Conservation (phyloP, 164 flowering plant species). For the Dillenia suffruticosa region DNA sequence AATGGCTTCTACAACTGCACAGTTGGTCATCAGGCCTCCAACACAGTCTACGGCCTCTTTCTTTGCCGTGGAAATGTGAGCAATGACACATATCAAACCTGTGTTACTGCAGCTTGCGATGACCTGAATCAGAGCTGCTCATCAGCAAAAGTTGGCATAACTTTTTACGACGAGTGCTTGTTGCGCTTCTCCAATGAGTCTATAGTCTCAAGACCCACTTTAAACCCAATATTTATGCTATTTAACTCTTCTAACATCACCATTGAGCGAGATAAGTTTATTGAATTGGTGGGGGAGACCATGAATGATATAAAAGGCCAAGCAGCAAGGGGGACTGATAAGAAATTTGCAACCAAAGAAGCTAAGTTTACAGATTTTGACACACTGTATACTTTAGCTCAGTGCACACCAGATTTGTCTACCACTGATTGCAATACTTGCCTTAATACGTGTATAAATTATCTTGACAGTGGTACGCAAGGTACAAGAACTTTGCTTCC, state of each 20-base stretch:
- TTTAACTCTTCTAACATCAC: not conserved
- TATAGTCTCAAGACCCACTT: slow-evolving; percentile 1
- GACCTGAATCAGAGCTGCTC: slow-evolving; percentile 13
- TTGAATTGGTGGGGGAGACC: not conserved
- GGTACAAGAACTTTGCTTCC: slow-evolving; percentile 1
- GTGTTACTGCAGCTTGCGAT: slow-evolving; percentile 8
- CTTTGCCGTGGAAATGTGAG: slow-evolving; percentile 27
- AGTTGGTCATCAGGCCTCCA: not conserved
- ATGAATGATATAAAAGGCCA: not conserved
- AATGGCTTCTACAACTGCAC: slow-evolving; percentile 11
- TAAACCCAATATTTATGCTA: not conserved
- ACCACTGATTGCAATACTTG: slow-evolving; percentile 1
- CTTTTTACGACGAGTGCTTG: slow-evolving; percentile 27
- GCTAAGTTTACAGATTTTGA: not conserved
- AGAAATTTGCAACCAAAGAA: slow-evolving; percentile 3
- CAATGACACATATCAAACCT: slow-evolving; percentile 10
- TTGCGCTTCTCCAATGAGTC: slow-evolving; percentile 23
- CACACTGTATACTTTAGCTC: slow-evolving; percentile 10
- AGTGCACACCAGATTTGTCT: slow-evolving; percentile 21
- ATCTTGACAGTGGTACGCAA: not conserved
- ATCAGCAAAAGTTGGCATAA: slow-evolving; percentile 10
- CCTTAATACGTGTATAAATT: not conserved
- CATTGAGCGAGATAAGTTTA: not conserved
- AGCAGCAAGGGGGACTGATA: not conserved
- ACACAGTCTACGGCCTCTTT: slow-evolving; percentile 11